phyloP scores from a whole-genome alignment of 2,329 filamentous ascomycete genomes.

The Phyllachora maydis region DNA sequence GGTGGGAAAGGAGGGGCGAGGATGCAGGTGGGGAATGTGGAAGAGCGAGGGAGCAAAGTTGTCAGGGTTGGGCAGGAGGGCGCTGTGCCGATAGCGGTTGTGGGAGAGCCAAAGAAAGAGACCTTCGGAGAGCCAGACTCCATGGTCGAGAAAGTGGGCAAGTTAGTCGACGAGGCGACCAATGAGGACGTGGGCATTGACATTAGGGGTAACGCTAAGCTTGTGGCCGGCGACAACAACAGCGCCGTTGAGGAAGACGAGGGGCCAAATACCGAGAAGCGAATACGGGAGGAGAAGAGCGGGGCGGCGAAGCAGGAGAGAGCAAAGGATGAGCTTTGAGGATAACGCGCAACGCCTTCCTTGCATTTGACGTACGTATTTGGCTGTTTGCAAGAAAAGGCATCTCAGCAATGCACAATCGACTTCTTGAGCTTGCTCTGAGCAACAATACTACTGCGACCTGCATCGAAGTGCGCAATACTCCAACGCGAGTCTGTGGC shows the following conservation, averaged over 20 bases:
- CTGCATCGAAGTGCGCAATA: too few relatives aligned
- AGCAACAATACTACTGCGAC: too few relatives aligned
- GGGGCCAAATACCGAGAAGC: constrained; percentile 19
- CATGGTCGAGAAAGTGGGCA: constrained; percentile 30
- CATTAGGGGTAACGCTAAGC: too few relatives aligned
- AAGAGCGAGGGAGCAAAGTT: constrained; percentile 7
- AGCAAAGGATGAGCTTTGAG: constrained; percentile 11
- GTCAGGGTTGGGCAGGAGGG: constrained; percentile 14
- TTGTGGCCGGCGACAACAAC: constrained; percentile 16
- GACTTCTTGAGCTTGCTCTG: too few relatives aligned
- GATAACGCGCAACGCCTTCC: too few relatives aligned
- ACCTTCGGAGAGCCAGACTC: constrained; percentile 13
- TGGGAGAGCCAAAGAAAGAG: constrained; percentile 10
- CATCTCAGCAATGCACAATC: too few relatives aligned
- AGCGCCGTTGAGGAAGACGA: constrained; percentile 4
- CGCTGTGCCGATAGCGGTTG: constrained; percentile 27
- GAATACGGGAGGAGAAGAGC: constrained; percentile 31
- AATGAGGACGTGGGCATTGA: too few relatives aligned
- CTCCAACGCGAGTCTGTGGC: too few relatives aligned
- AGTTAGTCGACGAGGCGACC: constrained; percentile 16
- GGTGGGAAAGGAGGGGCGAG: constrained; percentile 2
- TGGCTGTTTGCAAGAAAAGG: too few relatives aligned
- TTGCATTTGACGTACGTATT: too few relatives aligned
- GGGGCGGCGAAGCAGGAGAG: constrained; percentile 5
- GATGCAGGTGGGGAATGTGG: constrained; percentile 8